Conservation (phyloP, 1,284 basidiomycete genomes). For the Moesziomyces sp. region DNA sequence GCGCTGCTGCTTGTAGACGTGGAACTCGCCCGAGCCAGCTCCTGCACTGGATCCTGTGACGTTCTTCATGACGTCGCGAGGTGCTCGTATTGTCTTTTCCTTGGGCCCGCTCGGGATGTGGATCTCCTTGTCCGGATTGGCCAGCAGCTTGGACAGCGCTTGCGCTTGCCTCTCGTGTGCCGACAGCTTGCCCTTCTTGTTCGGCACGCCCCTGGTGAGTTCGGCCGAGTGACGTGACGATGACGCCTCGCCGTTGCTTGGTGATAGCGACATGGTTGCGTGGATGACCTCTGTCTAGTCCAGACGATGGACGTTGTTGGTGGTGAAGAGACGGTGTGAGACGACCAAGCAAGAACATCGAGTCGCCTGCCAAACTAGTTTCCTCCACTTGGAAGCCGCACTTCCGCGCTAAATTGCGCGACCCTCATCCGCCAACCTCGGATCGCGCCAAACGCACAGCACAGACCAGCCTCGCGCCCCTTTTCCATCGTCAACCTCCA, state of each 20-base stretch:
- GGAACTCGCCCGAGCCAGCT: slow-evolving; percentile 70
- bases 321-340: not conserved
- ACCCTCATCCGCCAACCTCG: not conserved
- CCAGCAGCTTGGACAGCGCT: slow-evolving; percentile 55
- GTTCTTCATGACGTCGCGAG: slow-evolving; percentile 81
- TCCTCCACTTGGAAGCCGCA: slow-evolving; percentile 1
- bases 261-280: slow-evolving; percentile 18
- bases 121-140: slow-evolving; percentile 57
- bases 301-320: not conserved
- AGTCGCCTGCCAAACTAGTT: too few species aligned
- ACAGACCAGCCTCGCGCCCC: slow-evolving; percentile 14
- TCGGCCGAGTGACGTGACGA: slow-evolving; percentile 16
- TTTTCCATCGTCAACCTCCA: not conserved
- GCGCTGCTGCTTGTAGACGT: slow-evolving; percentile 96
- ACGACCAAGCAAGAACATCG: not conserved
- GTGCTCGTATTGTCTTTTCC: slow-evolving; percentile 53
- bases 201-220: slow-evolving; percentile 1
- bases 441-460: slow-evolving; percentile 2
- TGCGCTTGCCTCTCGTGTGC: slow-evolving; percentile 59
- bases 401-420: not conserved
- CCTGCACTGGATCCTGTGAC: slow-evolving; percentile 65
- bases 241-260: slow-evolving; percentile 11
- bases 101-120: slow-evolving; percentile 45
- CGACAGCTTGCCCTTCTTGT: slow-evolving; percentile 40
- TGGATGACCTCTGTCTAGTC: not conserved